Evolutionary conservation across 2,329 filamentous ascomycete genomes (phyloP).

Genomic region (Xylariales sp.): DNA sequence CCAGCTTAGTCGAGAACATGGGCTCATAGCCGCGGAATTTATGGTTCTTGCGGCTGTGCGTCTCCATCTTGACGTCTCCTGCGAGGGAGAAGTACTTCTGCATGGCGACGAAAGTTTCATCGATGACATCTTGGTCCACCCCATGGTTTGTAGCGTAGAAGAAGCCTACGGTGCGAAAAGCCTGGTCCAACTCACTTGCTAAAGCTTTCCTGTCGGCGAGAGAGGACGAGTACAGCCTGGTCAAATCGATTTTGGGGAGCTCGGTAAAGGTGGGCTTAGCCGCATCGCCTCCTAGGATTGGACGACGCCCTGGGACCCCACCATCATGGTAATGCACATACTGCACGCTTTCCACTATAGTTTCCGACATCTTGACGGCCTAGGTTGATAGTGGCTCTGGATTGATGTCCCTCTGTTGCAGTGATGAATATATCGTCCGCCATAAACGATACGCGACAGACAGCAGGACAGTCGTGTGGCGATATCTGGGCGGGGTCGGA

Average conservation of each 20-base stretch:
- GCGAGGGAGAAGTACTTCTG: constrained; percentile 4
- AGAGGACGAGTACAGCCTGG: constrained; percentile 2
- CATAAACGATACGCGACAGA: too few species aligned
- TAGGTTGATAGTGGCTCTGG: too few species aligned
- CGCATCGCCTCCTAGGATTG: constrained; percentile 2
- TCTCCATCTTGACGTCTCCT: constrained; percentile 7
- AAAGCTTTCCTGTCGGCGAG: background rate
- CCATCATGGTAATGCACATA: constrained; percentile 10
- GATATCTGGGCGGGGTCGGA: too few species aligned
- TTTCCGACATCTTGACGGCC: too few species aligned
- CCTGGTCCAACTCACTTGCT: constrained; percentile 4
- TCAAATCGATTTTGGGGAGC: constrained; percentile 6
- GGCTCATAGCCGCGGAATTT: constrained; percentile 11
- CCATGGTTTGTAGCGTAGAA: constrained; percentile 11
- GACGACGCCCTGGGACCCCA: constrained; percentile 6
- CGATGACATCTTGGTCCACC: background rate
- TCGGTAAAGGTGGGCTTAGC: constrained; percentile 8
- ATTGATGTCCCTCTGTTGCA: too few species aligned
- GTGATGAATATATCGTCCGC: too few species aligned
- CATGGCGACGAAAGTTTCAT: constrained; percentile 8
- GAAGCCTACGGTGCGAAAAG: constrained; percentile 7
- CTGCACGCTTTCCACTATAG: too few species aligned
- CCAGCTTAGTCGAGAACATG: constrained; percentile 11
- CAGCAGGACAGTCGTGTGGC: too few species aligned
- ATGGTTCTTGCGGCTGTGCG: constrained; percentile 9